phyloP scores from a whole-genome alignment of 2,329 filamentous ascomycete species.

The Bipolaris victoriae region DNA sequence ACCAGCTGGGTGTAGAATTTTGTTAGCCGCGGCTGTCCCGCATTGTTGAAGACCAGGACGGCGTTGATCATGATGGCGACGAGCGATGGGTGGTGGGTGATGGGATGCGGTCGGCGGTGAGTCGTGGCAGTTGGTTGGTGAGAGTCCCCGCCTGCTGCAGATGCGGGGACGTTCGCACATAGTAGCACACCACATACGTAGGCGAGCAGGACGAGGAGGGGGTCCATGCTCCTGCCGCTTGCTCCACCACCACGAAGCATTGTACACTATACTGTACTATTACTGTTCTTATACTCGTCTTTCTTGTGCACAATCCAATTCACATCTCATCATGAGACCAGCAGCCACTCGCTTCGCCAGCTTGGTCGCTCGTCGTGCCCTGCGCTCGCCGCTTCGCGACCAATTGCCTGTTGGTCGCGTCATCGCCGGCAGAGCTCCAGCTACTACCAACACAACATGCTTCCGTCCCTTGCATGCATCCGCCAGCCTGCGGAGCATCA shows the following conservation, averaged over 20 bases:
- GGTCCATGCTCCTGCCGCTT: conserved; percentile 14
- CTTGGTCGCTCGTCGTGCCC: conserved; percentile 30
- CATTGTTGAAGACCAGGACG: conserved; percentile 97
- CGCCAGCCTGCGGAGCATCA: conserved; percentile 43
- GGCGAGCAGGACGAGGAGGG: not conserved
- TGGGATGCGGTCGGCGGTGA: not conserved
- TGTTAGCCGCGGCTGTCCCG: conserved; percentile 92
- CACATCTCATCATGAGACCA: conserved; percentile 29
- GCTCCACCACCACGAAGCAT: not conserved
- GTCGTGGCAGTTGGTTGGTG: not conserved
- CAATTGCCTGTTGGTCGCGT: conserved; percentile 35
- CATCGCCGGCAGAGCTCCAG: conserved; percentile 28
- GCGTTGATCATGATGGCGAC: conserved; percentile 85
- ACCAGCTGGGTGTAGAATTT: conserved; percentile 99
- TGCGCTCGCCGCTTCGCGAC: conserved; percentile 28
- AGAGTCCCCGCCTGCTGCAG: not conserved
- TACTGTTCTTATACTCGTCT: not conserved
- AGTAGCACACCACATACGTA: not conserved
- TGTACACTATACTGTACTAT: not conserved
- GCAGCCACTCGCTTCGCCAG: conserved; percentile 27
- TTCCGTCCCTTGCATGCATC: conserved; percentile 38
- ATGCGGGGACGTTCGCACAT: conserved; percentile 12
- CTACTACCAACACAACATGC: conserved; percentile 11
- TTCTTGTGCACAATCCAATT: not conserved
- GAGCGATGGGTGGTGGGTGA: not conserved